phyloP scores from a whole-genome alignment of 2,329 filamentous ascomycete species.

The Sporothrix pallida region DNA sequence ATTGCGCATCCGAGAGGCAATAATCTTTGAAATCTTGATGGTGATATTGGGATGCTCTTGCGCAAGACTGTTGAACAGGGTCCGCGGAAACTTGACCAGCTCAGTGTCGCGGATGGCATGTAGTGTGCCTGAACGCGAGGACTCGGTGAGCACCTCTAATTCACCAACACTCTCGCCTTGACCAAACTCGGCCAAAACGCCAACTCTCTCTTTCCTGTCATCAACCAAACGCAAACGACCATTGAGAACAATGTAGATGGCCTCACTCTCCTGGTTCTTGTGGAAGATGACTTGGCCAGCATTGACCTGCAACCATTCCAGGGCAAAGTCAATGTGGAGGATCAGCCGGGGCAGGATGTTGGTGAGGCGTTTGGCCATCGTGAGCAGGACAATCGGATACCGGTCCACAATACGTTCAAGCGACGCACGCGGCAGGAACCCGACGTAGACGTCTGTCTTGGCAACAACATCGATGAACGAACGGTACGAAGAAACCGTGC shows the following conservation, averaged over 20 bases:
- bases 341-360: conserved; percentile 87
- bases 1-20: conserved; percentile 90
- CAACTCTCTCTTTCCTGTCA: conserved; percentile 81
- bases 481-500: conserved; percentile 90
- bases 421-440: conserved; percentile 83
- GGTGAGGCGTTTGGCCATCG: conserved; percentile 94
- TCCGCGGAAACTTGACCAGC: conserved; percentile 92
- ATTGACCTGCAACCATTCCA: conserved; percentile 98
- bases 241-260: conserved; percentile 97
- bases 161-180: conserved; percentile 98
- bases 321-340: conserved; percentile 94
- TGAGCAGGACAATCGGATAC: conserved; percentile 89
- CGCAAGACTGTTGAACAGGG: conserved; percentile 94
- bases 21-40: conserved; percentile 98
- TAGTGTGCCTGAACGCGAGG: conserved; percentile 83
- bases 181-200: conserved; percentile 88
- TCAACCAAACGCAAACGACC: conserved; percentile 85
- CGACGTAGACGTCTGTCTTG: conserved; percentile 98
- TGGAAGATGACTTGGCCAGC: conserved; percentile 95
- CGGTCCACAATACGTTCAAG: conserved; percentile 91
- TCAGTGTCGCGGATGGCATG: conserved; percentile 98
- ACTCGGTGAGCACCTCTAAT: conserved; percentile 95
- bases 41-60: conserved; percentile 98
- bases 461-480: conserved; percentile 97
- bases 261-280: conserved; percentile 92